A percentile compares a stretch with the other conserved stretches of the same genome.
Evolutionary conservation across 306 rosid species (phyloP).

Genomic region (Amphicarpaea edgeworthii): DNA sequence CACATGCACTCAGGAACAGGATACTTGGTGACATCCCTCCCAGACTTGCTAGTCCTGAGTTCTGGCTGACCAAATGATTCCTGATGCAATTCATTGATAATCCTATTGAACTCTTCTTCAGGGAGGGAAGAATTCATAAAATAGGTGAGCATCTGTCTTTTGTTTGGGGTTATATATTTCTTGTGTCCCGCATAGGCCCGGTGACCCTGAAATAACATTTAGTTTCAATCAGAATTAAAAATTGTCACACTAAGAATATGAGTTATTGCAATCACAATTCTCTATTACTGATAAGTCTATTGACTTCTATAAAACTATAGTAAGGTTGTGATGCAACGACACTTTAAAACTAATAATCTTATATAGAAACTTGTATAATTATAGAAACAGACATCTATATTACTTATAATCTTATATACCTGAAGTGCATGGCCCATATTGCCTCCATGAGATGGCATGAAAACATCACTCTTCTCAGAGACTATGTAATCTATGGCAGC

Average conservation of each 20-base stretch:
- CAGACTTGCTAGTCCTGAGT: conserved; percentile 68
- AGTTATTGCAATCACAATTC: neutral
- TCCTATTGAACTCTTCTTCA: conserved; percentile 71
- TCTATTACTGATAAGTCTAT: too few species aligned
- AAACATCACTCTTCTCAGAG: conserved; percentile 84
- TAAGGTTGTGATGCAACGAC: too few species aligned
- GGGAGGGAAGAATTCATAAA: conserved; percentile 76
- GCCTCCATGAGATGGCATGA: conserved; percentile 99
- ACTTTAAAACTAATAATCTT: too few species aligned
- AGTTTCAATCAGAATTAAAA: conserved; percentile 37
- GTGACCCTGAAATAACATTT: conserved; percentile 73
- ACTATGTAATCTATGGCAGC: conserved; percentile 96
- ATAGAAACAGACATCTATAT: neutral
- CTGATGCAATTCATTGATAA: conserved; percentile 73
- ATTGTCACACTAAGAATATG: conserved; percentile 6
- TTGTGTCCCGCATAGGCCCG: conserved; percentile 95
- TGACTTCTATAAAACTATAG: too few species aligned
- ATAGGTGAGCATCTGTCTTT: conserved; percentile 89
- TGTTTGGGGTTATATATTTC: conserved; percentile 94
- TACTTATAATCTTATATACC: conserved; percentile 55
- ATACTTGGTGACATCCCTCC: conserved; percentile 88
- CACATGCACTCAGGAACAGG: conserved; percentile 96
- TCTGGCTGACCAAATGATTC: conserved; percentile 95
- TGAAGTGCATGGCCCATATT: conserved; percentile 98
- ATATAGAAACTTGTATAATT: too few species aligned